Conservation (phyloP, 768 basidiomycete genomes). For the Tricholoma saponaceum region DNA sequence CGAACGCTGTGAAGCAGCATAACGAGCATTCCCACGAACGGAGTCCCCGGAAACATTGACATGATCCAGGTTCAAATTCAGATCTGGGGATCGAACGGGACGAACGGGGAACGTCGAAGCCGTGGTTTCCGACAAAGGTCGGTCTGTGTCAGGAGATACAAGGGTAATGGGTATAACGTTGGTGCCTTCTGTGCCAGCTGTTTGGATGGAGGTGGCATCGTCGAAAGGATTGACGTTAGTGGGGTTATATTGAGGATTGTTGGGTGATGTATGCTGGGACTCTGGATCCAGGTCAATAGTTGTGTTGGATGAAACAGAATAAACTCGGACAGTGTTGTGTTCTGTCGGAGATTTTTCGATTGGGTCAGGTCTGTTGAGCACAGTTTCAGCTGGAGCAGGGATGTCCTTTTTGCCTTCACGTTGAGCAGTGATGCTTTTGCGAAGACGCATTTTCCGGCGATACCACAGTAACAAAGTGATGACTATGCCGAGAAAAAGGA, state of each 20-base stretch:
- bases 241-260: slow-evolving; percentile 26
- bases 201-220: slow-evolving; percentile 77
- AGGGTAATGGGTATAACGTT: slow-evolving; percentile 88
- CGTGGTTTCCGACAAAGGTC: slow-evolving; percentile 27
- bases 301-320: slow-evolving; percentile 40
- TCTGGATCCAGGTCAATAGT: slow-evolving; percentile 62
- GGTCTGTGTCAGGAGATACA: slow-evolving; percentile 54
- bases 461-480: slow-evolving; percentile 58
- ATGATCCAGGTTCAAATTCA: slow-evolving; percentile 61
- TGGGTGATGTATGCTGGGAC: slow-evolving; percentile 32
- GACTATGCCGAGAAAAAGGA: slow-evolving; percentile 55
- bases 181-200: slow-evolving; percentile 72
- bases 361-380: slow-evolving; percentile 81
- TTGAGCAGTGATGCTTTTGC: slow-evolving; percentile 26
- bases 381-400: slow-evolving; percentile 72
- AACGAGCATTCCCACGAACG: slow-evolving; percentile 30
- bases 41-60: slow-evolving; percentile 57
- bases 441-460: slow-evolving; percentile 50
- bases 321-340: slow-evolving; percentile 43
- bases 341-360: slow-evolving; percentile 52
- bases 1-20: slow-evolving; percentile 50
- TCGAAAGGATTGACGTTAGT: slow-evolving; percentile 66
- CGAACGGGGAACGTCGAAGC: slow-evolving; percentile 47
- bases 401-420: slow-evolving; percentile 50
- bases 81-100: slow-evolving; percentile 55